Evolutionary conservation across 495 filamentous ascomycete species (phyloP).

Genomic region (Penicillium canariense): DNA sequence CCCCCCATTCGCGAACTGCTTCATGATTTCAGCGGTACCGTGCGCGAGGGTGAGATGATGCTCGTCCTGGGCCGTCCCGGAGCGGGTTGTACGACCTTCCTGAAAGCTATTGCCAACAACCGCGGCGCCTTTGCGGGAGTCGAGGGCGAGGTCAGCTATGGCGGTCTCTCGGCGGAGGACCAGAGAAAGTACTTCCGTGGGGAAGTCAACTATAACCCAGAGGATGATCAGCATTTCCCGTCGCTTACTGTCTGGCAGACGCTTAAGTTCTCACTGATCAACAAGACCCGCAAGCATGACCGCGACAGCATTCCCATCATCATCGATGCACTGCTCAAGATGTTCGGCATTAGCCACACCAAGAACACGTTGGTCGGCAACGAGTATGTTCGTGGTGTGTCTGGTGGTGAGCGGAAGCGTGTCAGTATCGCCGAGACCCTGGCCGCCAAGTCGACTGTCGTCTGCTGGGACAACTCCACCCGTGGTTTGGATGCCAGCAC

Average conservation of each 20-base stretch:
- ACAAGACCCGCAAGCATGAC: slow-evolving; percentile 77
- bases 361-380: slow-evolving; percentile 82
- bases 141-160: slow-evolving; percentile 70
- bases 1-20: slow-evolving; percentile 60
- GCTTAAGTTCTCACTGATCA: slow-evolving; percentile 76
- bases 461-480: slow-evolving; percentile 74
- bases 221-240: slow-evolving; percentile 80
- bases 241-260: slow-evolving; percentile 78
- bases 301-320: slow-evolving; percentile 65
- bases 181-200: slow-evolving; percentile 69
- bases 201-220: slow-evolving; percentile 79
- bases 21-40: slow-evolving; percentile 73
- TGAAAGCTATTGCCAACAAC: slow-evolving; percentile 75
- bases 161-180: slow-evolving; percentile 69
- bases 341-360: slow-evolving; percentile 80
- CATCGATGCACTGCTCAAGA: slow-evolving; percentile 59
- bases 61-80: slow-evolving; percentile 79
- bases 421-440: slow-evolving; percentile 70
- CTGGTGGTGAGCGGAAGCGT: slow-evolving; percentile 70
- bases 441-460: slow-evolving; percentile 62
- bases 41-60: slow-evolving; percentile 80
- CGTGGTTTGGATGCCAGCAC: slow-evolving; percentile 78
- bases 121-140: slow-evolving; percentile 63
- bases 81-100: slow-evolving; percentile 75
- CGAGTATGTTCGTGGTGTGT: slow-evolving; percentile 73